Conservation (phyloP, 2,329 filamentous ascomycete genomes). For the Sporothrix phasma region DNA sequence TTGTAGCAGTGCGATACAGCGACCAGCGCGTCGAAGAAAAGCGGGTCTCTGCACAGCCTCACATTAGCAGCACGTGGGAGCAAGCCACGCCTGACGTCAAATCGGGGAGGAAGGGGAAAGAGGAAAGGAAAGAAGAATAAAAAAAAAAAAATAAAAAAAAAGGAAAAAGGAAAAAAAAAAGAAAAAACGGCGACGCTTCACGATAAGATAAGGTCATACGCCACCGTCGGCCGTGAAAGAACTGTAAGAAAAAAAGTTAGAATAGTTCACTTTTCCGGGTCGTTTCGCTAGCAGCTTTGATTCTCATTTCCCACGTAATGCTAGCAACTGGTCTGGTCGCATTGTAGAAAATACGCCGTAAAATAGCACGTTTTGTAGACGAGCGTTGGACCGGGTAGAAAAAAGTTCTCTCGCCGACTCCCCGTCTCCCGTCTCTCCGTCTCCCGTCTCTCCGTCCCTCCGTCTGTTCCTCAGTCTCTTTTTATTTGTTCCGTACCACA, state of each 20-base stretch:
- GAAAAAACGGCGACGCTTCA: too few relatives aligned
- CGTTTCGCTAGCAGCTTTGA: background rate
- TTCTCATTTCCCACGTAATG: too few relatives aligned
- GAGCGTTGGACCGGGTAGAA: background rate
- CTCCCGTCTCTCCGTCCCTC: too few relatives aligned
- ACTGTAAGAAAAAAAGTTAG: too few relatives aligned
- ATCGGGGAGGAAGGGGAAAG: background rate
- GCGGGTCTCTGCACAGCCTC: background rate
- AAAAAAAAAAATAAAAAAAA: background rate
- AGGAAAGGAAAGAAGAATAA: background rate
- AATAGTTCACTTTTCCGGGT: too few relatives aligned
- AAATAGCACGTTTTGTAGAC: background rate
- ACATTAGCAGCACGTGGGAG: background rate
- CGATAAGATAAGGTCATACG: too few relatives aligned
- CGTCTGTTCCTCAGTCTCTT: background rate
- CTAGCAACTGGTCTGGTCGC: background rate
- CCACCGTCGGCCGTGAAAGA: too few relatives aligned
- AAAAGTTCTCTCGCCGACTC: too few relatives aligned
- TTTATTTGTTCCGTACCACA: background rate
- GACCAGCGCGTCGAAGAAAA: background rate
- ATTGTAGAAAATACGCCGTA: background rate
- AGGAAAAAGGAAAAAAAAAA: background rate
- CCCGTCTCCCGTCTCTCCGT: too few relatives aligned
- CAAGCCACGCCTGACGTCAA: slow-evolving; percentile 4
- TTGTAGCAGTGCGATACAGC: background rate